phyloP scores from a whole-genome alignment of 768 basidiomycete genomes.

The Boletus rufocinnamomeus region DNA sequence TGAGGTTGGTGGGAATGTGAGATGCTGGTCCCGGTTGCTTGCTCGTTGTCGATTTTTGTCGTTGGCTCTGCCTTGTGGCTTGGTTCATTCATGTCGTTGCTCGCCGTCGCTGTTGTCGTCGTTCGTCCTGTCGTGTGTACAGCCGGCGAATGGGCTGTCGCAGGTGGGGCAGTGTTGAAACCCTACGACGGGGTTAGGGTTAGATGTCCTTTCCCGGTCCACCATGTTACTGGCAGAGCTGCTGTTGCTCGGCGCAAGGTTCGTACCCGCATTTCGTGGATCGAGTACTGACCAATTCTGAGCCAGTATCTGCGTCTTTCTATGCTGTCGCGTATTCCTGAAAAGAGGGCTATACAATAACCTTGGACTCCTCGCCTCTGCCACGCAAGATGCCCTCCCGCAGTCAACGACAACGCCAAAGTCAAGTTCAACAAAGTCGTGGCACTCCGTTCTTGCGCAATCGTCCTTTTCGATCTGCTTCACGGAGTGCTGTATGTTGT shows the following conservation, averaged over 20 bases:
- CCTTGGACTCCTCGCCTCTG: slow-evolving; percentile 49
- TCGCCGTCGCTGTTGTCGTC: slow-evolving; percentile 20
- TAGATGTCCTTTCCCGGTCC: slow-evolving; percentile 3
- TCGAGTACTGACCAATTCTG: slow-evolving; percentile 2
- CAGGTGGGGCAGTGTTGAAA: slow-evolving; percentile 23
- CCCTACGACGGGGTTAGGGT: slow-evolving; percentile 37
- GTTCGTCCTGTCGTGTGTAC: background rate
- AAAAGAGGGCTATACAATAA: slow-evolving; percentile 60
- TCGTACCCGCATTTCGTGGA: background rate
- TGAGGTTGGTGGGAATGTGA: slow-evolving; percentile 24
- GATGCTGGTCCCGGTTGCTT: slow-evolving; percentile 32
- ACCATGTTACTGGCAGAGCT: slow-evolving; percentile 19
- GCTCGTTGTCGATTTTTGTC: slow-evolving; percentile 28
- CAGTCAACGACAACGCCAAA: slow-evolving; percentile 26
- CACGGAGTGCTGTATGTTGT: slow-evolving; percentile 73
- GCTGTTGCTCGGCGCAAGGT: slow-evolving; percentile 25
- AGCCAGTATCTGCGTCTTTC: slow-evolving; percentile 51
- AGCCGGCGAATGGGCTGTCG: slow-evolving; percentile 8
- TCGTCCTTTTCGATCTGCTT: slow-evolving; percentile 69
- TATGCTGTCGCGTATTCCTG: slow-evolving; percentile 60
- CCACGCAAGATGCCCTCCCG: slow-evolving; percentile 28
- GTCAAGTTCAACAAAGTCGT: slow-evolving; percentile 26
- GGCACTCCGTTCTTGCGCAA: slow-evolving; percentile 60
- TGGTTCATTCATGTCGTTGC: slow-evolving; percentile 35
- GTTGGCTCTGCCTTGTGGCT: slow-evolving; percentile 33